Percentiles rank a stretch among this genome's conserved stretches.
phyloP scores from a whole-genome alignment of 441 rosid species.

The Melastoma candidum region DNA sequence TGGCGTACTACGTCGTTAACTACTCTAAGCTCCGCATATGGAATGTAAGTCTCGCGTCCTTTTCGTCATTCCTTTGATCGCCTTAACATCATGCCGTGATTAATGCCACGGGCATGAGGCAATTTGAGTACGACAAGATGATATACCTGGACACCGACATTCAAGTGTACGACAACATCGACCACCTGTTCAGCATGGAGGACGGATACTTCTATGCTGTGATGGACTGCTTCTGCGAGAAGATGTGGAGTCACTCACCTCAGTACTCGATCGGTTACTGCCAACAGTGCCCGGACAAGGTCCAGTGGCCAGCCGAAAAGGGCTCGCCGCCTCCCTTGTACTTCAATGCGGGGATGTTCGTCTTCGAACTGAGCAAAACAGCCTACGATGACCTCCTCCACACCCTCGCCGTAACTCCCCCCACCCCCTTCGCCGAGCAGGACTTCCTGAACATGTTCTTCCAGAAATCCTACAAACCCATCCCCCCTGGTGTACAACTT shows the following conservation, averaged over 20 bases:
- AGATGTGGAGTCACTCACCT: constrained; percentile 41
- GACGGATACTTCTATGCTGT: constrained; percentile 48
- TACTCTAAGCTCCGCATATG: constrained; percentile 65
- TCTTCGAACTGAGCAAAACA: constrained; percentile 42
- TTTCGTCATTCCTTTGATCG: too few relatives aligned
- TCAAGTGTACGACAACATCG: constrained; percentile 52
- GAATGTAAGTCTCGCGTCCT: constrained; percentile 32
- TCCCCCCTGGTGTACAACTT: constrained; percentile 43
- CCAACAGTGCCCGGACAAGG: constrained; percentile 53
- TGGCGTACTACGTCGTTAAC: constrained; percentile 58
- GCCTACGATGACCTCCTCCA: constrained; percentile 37
- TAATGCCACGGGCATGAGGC: background rate
- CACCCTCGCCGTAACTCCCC: constrained; percentile 33
- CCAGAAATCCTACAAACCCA: constrained; percentile 45
- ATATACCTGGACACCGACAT: constrained; percentile 56
- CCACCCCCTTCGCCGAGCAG: constrained; percentile 61
- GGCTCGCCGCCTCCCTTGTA: constrained; percentile 55
- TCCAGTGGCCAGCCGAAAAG: constrained; percentile 39
- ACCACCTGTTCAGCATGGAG: constrained; percentile 35
- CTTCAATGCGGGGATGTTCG: constrained; percentile 74
- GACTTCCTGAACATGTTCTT: constrained; percentile 59
- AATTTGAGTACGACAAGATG: constrained; percentile 58
- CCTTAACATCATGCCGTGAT: too few relatives aligned
- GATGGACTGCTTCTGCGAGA: constrained; percentile 62
- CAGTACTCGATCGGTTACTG: constrained; percentile 45